Base-by-base conservation (phyloP, 495 filamentous ascomycete genomes). In the Neurospora pannonica region DNA sequence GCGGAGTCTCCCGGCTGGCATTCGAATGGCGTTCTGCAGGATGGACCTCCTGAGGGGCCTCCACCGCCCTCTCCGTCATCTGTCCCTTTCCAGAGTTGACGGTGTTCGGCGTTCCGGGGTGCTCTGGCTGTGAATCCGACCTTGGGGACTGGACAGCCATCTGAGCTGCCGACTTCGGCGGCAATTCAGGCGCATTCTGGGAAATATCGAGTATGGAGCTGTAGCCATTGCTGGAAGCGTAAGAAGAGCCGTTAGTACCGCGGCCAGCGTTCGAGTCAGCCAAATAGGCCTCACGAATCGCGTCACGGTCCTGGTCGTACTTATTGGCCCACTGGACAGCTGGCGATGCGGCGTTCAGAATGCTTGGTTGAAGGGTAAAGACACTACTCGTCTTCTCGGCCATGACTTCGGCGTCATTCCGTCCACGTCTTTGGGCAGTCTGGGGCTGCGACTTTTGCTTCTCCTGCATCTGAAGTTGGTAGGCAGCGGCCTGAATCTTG, bases 321-420 rank as follows among this genome's bases (percentile, higher is more conserved):
- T 90, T 91, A 79, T 87, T 93, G 11, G 95, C 93, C 96, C 96
- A 99, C 81, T 97, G 95, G 90, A 99, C 92, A 13, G 96, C 96
- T 34, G 94, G 91, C 19, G 91, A 94, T 21, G 94, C 97, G 78
- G 96, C 96, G 72, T 87, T 95, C 78, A 97, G 83, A 71, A 98
- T 92, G 42, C 89, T 88, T 10, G 95, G 92, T 79, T 97, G 94
- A 48, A 98, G 87, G 15, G 95, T 97, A 77, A 98, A 88, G 31
- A 97, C 89, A 71, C 96, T 98, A 83, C 92, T 95, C 1, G 96
- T 98, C 86, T 94, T 97, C 70, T 88, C 87, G 13, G 88, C 89
- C 71, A 86, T 81, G 9, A 83, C 77, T 46, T 91, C 89, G 46
- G 87, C 81, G 71, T 88, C 86, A 42, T 79, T 82, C 38, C 87